A percentile compares a stretch with the other conserved stretches of the same genome.
phyloP scores from a whole-genome alignment of 2,329 filamentous ascomycete species.

The Penicillium decumbens region DNA sequence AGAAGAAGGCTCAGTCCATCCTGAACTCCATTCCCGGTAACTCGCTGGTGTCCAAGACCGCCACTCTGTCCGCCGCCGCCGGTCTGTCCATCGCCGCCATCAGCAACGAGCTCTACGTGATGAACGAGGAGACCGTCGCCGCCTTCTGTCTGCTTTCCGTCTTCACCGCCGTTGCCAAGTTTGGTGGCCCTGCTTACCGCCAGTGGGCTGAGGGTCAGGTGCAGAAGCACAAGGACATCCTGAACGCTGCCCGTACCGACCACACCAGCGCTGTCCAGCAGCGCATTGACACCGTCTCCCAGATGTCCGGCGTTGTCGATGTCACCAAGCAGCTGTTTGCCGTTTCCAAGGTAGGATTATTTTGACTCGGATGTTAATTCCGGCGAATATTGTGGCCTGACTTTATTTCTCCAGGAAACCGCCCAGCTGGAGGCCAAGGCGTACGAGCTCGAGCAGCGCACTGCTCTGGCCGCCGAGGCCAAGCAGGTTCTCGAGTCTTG shows the following conservation, averaged over 20 bases:
- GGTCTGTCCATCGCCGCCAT: conserved; percentile 90
- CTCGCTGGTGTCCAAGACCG: conserved; percentile 90
- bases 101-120: conserved; percentile 98
- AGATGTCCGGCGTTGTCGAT: conserved; percentile 90
- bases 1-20: conserved; percentile 95
- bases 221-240: conserved; percentile 88
- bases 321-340: conserved; percentile 96
- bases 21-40: conserved; percentile 89
- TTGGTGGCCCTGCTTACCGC: conserved; percentile 84
- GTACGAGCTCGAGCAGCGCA: conserved; percentile 95
- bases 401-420: conserved; percentile 65
- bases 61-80: conserved; percentile 88
- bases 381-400: background rate
- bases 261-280: conserved; percentile 94
- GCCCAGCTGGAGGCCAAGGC: conserved; percentile 92
- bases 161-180: conserved; percentile 89
- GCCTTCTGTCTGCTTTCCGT: conserved; percentile 88
- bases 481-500: conserved; percentile 95
- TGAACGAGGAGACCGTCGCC: conserved; percentile 98
- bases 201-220: conserved; percentile 88
- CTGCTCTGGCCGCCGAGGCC: conserved; percentile 83
- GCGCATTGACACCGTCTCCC: conserved; percentile 89
- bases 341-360: conserved; percentile 78
- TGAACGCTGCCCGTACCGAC: conserved; percentile 89
- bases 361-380: background rate